Base-by-base conservation (phyloP, 192 early-diverging fungal species). In the Linnemannia exigua region DNA sequence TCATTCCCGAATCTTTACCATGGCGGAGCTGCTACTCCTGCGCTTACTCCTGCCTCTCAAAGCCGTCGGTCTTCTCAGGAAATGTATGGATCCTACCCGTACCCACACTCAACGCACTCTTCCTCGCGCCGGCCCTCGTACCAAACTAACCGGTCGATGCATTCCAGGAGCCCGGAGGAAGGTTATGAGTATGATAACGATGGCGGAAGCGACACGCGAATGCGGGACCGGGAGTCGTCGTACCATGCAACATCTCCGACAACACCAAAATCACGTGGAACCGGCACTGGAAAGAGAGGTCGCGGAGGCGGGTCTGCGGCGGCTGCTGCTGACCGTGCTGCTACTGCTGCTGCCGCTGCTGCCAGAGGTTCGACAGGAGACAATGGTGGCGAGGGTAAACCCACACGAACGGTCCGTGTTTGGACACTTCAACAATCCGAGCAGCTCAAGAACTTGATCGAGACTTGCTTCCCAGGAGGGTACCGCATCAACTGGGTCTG, bases 401-500 rank as follows among this genome's bases (percentile, higher is more conserved):
- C 84, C 14, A 75, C 84, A 5, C 54, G 84, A 33, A 86, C 84
- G 7, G 84, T 86, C 2, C 74, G 84, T 0, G 84, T 86, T 22
- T 86, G 84, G 84, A 86, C 84, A 38, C 74, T 41, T 25, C 36
- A 80, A 38, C 84, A 86, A 25, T 86, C 84, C 2, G 84, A 86
- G n/a, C 84, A 86, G 35, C 79, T 86, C 61, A 86, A 86, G 63
- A 72, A 52, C 46, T 51, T 86, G 70, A 86, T 86, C n/a, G 84
- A 86, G 44, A 79, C 76, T 41, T 79, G 74, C n/a, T 86, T 86
- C 70, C 84, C 84, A 16, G 84, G 75, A 20, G 84, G 84, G 5
- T 86, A 79, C 38, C 84, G 84, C 15, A 86, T 86, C 75, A 86
- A 86, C 25, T 86, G 84, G 84, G 84, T 86, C 28, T 86, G 84